Evolutionary conservation across 305 asterid genomes (phyloP).

Genomic region (Fraxinus ornus): DNA sequence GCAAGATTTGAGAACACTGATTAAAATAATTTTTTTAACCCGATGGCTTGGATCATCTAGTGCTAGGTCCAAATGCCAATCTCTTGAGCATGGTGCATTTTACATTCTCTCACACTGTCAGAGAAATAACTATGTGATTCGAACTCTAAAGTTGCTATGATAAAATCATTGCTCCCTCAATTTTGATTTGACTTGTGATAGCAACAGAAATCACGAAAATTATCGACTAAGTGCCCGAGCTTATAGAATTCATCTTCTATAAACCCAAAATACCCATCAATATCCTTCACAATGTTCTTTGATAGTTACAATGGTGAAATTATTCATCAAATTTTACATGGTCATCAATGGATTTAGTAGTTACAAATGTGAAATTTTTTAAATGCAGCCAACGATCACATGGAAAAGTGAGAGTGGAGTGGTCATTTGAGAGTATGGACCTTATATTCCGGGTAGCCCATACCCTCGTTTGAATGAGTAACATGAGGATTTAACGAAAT

Average conservation of each 20-base stretch:
- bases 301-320: too few relatives aligned
- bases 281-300: too few relatives aligned
- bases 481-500: neutral
- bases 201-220: constrained; percentile 10
- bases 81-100: constrained; percentile 39
- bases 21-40: neutral
- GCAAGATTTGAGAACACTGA: too few relatives aligned
- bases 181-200: constrained; percentile 24
- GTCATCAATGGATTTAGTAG: too few relatives aligned
- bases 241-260: constrained; percentile 22
- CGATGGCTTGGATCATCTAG: constrained; percentile 32
- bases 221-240: constrained; percentile 13
- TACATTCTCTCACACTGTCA: constrained; percentile 23
- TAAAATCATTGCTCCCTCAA: constrained; percentile 37
- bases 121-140: constrained; percentile 14
- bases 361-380: too few relatives aligned
- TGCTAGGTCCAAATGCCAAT: constrained; percentile 46
- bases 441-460: neutral
- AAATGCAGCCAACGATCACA: too few relatives aligned
- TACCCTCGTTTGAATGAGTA: neutral
- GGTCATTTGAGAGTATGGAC: neutral
- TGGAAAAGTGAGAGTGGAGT: too few relatives aligned
- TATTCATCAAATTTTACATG: too few relatives aligned
- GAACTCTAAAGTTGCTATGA: constrained; percentile 27
- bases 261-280: too few relatives aligned